Base-by-base conservation (phyloP, 345 rosid species). In the Carallia pectinifolia region DNA sequence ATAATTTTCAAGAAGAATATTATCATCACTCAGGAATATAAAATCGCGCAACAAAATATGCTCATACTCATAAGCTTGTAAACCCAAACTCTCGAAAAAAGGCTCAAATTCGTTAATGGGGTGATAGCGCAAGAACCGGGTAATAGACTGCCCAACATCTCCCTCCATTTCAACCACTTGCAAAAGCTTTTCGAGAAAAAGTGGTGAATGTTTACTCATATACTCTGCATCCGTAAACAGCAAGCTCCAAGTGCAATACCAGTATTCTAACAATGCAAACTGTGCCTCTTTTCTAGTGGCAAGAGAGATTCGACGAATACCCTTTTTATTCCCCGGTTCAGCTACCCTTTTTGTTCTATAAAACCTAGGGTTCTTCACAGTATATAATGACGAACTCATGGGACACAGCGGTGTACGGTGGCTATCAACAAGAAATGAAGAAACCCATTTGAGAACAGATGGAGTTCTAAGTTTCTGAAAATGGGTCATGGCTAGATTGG, bases 61-160 rank as follows among this genome's bases (percentile, higher is more conserved):
- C 13, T 56, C 17, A 64, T 79, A 76, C 70, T 88, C 93, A 2
- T 44, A 50, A 47, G 82, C 88, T 36, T 82, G 64, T 73, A 93
- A 69, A 53, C 98, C 98, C 67, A 87, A 58, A 69, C 96, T 91
- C 88, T 93, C 96, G 50, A 84, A 86, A 80, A 91, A 93, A 10
- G 94, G 93, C 74, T 93, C 97, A 37, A 89, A 91, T 80, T 93
- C 98, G 65, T 91, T 93, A 67, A 91, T 86, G 48, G 97, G 97
- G 62, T 87, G 85, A 63, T 87, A 91, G 40, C 85, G 84, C 62
- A 93, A 62, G 77, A 79, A 87, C 73, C 87, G 89, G 3, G 81
- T 17, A 44, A 89, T 39, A 0, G 85, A 75, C 16, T 36, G 18
- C 8, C 78, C 77, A 58, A 83, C 59, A 78, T 88, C 86, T 29